Evolutionary conservation across 371 early-diverging fungal species (phyloP).

Genomic region (Gilbertella persicaria): DNA sequence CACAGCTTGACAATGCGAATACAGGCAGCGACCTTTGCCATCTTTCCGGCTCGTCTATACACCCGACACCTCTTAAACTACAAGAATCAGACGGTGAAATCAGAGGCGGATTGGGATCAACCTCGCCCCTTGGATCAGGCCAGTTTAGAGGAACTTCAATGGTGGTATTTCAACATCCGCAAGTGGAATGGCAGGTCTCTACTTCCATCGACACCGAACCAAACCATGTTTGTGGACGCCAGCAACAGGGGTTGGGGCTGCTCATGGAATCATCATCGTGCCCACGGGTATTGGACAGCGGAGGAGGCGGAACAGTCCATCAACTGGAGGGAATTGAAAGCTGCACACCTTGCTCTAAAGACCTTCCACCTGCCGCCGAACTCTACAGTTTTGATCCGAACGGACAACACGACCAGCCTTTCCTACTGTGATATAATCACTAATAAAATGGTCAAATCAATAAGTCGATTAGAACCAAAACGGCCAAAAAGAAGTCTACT

Average conservation of each 20-base stretch:
- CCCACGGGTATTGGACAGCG: slow-evolving; percentile 7
- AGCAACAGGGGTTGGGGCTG: slow-evolving; percentile 25
- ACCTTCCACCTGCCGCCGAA: background rate
- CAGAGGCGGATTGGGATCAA: slow-evolving; percentile 14
- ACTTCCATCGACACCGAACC: slow-evolving; percentile 4
- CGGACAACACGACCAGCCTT: slow-evolving; percentile 22
- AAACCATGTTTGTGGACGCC: slow-evolving; percentile 21
- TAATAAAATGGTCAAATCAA: too few relatives aligned
- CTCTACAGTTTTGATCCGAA: slow-evolving; percentile 10
- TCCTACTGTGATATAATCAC: too few relatives aligned
- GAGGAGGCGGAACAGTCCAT: slow-evolving; percentile 16
- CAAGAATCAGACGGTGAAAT: slow-evolving; percentile 9
- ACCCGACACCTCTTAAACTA: slow-evolving; percentile 14
- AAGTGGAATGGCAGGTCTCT: slow-evolving; percentile 13
- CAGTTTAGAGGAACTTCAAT: slow-evolving; percentile 1
- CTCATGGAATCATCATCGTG: background rate
- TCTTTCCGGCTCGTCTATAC: slow-evolving; percentile 14
- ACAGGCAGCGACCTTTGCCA: slow-evolving; percentile 13
- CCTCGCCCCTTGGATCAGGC: background rate
- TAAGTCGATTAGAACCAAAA: too few relatives aligned
- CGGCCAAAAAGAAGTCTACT: too few relatives aligned
- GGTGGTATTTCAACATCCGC: slow-evolving; percentile 9
- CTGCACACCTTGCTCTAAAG: background rate
- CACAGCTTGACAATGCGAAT: slow-evolving; percentile 20
- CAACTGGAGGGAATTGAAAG: slow-evolving; percentile 29